Conservation (phyloP, 306 rosid genomes). For the Spatholobus suberectus region DNA sequence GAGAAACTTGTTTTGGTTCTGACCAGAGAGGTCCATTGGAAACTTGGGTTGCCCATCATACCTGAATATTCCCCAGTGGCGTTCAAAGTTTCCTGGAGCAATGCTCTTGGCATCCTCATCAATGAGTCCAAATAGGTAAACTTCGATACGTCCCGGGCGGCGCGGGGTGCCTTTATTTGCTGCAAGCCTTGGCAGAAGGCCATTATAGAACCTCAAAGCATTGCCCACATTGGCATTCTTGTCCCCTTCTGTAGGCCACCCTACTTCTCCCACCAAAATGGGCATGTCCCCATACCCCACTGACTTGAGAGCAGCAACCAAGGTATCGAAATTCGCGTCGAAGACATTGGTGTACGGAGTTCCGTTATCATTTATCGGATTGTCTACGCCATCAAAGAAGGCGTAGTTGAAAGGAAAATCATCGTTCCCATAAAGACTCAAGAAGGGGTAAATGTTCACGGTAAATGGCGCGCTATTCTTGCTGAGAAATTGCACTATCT, state of each 20-base stretch:
- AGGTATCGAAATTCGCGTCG: constrained; percentile 92
- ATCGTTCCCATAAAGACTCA: constrained; percentile 88
- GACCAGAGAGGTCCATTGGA: constrained; percentile 78
- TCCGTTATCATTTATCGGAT: constrained; percentile 73
- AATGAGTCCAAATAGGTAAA: constrained; percentile 82
- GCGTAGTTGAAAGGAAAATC: constrained; percentile 88
- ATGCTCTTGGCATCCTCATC: constrained; percentile 92
- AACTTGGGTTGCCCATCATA: constrained; percentile 95
- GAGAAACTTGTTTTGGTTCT: constrained; percentile 69
- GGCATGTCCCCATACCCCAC: constrained; percentile 70
- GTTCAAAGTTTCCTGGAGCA: constrained; percentile 88
- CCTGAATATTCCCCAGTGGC: constrained; percentile 92
- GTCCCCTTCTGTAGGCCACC: constrained; percentile 99
- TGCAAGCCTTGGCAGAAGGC: constrained; percentile 79
- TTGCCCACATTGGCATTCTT: constrained; percentile 79
- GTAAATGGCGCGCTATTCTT: constrained; percentile 87
- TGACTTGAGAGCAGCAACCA: constrained; percentile 80
- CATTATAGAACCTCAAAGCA: constrained; percentile 85
- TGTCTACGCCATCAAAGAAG: constrained; percentile 82
- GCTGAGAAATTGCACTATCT: constrained; percentile 72
- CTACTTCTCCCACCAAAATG: constrained; percentile 94
- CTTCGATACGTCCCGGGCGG: constrained; percentile 80
- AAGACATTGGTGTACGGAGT: constrained; percentile 81
- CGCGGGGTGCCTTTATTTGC: constrained; percentile 79
- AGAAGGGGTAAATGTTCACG: constrained; percentile 92